These are phyloP conservation scores for Trametes cingulata DNA, from an alignment of 768 basidiomycete genomes.

Conservation along the genomic window DNA sequence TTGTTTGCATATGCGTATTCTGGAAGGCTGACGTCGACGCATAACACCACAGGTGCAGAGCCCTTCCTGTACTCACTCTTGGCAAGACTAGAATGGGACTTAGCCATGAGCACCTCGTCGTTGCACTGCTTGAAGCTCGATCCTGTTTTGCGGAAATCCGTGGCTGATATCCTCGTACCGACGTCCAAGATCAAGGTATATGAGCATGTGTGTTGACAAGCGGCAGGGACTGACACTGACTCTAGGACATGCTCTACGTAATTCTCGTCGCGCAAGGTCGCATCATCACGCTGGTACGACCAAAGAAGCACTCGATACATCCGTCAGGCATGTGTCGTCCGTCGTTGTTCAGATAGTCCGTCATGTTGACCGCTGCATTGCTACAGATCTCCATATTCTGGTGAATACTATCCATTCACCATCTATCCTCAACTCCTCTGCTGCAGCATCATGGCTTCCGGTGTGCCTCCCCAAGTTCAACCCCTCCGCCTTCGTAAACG, in stretches of 20 bases:
- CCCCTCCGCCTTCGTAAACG: conserved; percentile 84
- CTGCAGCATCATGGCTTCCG: conserved; percentile 90
- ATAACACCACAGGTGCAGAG: conserved; percentile 65
- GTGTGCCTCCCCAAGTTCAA: conserved; percentile 97
- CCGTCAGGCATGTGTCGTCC: conserved; percentile 63
- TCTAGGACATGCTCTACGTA: conserved; percentile 87
- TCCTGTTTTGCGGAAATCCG: conserved; percentile 61
- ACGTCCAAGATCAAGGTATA: conserved; percentile 76
- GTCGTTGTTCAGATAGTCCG: neutral
- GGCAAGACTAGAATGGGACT: conserved; percentile 68
- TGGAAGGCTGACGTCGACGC: neutral
- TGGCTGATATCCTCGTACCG: conserved; percentile 83
- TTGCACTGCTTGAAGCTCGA: conserved; percentile 81
- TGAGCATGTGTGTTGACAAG: neutral
- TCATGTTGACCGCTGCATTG: neutral
- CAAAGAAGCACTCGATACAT: conserved; percentile 93
- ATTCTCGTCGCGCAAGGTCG: conserved; percentile 77
- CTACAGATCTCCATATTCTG: conserved; percentile 83
- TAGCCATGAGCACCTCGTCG: conserved; percentile 80
- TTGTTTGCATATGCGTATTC: neutral
- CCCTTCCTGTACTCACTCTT: conserved; percentile 76
- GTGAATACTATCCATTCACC: conserved; percentile 88
- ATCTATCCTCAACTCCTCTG: conserved; percentile 73
- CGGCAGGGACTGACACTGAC: neutral
- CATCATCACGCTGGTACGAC: conserved; percentile 85